Base-by-base conservation (phyloP, 768 basidiomycete species). In the Rhodotorula taiwanensis region DNA sequence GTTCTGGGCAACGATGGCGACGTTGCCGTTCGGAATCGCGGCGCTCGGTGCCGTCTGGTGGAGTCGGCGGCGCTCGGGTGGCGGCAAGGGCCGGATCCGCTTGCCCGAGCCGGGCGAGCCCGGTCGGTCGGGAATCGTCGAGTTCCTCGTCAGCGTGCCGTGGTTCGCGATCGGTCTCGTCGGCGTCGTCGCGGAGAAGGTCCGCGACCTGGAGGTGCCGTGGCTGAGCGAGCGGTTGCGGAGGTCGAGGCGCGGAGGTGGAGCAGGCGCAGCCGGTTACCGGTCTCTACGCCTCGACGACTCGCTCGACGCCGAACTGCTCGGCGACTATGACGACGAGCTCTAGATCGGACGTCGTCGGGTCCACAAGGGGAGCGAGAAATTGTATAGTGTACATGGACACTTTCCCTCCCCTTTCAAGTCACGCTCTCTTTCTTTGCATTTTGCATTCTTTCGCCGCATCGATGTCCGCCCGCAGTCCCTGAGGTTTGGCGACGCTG, bases 1-100 rank as follows among this genome's bases (percentile, higher is more conserved):
- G 74, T 97, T 93, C 81, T 98, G 95, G 94, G 75, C 83, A 55
- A 82, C 84, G 67, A 79, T 93, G 41, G 71, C 92, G 33, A 53
- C 87, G 36, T 74, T 93, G 44, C 92, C 93, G 0, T 87, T 89
- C 71, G 81, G 77, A 0, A 81, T 91, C 67, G 88, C 89, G 0
- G 85, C 81, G 0, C 77, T 91, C 55, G 82, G 86, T 16, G 89
- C 80, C 5, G 88, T 83, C 75, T 95, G 85, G 79, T 97, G 87
- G 77, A 81, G 81, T 57, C 86, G 85, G 56, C 51, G 64, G 3
- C 87, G 90, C 5, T 74, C 83, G 54, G 81, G 84, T 5, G 79
- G 83, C 79, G 91, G 90, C 87, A 87, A 73, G 34, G 71, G 72
- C 5, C 47, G 66, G 33, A 72, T 73, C 51, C 66, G 71, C 28